Base-by-base conservation (phyloP, 129 eudicot species). In the Gnaphalium uliginosum region DNA sequence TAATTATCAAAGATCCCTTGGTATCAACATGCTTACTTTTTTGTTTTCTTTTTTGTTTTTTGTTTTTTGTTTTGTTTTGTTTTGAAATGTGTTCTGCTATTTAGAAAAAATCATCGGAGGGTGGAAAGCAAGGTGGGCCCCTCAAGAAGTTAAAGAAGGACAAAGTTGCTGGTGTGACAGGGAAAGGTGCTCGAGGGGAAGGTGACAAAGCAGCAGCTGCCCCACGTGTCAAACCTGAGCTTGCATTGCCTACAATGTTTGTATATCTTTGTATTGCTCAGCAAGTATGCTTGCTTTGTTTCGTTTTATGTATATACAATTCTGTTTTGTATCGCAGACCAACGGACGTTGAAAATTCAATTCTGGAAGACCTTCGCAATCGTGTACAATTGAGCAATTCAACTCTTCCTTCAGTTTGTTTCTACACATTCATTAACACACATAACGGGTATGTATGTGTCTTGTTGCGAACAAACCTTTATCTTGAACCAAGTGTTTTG, bases 171-270 rank as follows among this genome's bases (percentile, higher is more conserved):
- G 87, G 85, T 76, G 85, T 84, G 51, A 80, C 92, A 46, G 89
- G 88, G 60, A 94, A 94, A 86, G 85, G 86, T 81, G 86, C 89
- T 72, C 85, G 93, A 65, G 68, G 93, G 14, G 98, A 94, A 73
- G 88, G 77, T 61, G 87, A 53, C 65, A 72, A 84, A 19, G 85
- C 82, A 64, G 75, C 98, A 48, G 84, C 78, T 8, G 96, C 96
- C 64, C 94, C 99, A 69, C 91, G 97, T 33, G 97, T 94, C 66
- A 94, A 94, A 78, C 83, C 99, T 6, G 99, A 94, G 81, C 96
- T 94, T 66, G 51, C 91, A 54, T 85, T 90, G 85, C 99, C 97
- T 68, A 84, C 83, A 81, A 85, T 91, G 98, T 93, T 88, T 69
- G 75, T 66, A n/a, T 65, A 43, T n/a, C n/a, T 8, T 54, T 4